phyloP scores from a whole-genome alignment of 2,329 filamentous ascomycete genomes.

The Neopestalotiopsis clavispora region DNA sequence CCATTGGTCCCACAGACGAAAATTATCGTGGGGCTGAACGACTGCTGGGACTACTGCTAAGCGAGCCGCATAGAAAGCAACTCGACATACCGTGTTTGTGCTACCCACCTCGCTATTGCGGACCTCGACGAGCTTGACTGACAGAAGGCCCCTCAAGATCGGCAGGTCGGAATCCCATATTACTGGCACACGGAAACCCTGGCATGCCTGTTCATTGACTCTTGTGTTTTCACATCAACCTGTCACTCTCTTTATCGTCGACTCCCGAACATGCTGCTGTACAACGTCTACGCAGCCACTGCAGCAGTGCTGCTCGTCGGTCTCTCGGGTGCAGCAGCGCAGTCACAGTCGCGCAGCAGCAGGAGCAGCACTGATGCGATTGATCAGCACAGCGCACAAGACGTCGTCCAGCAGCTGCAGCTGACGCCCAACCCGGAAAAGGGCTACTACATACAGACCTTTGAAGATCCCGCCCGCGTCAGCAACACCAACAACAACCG shows the following conservation, averaged over 20 bases:
- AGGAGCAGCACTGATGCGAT: too few relatives aligned
- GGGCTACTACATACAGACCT: slow-evolving; percentile 54
- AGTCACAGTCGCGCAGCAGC: background rate
- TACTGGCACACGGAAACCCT: background rate
- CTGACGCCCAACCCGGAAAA: slow-evolving; percentile 53
- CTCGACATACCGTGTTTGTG: background rate
- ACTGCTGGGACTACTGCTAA: background rate
- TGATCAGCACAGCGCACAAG: slow-evolving; percentile 41
- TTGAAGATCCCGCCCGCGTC: slow-evolving; percentile 41
- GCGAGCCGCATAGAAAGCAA: background rate
- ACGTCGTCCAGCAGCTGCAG: slow-evolving; percentile 48
- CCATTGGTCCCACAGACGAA: background rate
- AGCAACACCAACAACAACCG: slow-evolving; percentile 33
- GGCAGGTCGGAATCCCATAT: background rate
- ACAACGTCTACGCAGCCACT: background rate
- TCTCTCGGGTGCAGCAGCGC: background rate
- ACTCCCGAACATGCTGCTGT: background rate
- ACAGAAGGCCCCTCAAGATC: background rate
- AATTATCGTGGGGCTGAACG: background rate
- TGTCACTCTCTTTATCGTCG: background rate
- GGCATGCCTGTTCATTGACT: background rate
- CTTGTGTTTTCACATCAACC: background rate
- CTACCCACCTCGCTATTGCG: background rate
- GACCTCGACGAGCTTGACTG: background rate
- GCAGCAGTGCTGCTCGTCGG: background rate